Conservation (phyloP, 148 eudicot species). For the Linanthus parryae region DNA sequence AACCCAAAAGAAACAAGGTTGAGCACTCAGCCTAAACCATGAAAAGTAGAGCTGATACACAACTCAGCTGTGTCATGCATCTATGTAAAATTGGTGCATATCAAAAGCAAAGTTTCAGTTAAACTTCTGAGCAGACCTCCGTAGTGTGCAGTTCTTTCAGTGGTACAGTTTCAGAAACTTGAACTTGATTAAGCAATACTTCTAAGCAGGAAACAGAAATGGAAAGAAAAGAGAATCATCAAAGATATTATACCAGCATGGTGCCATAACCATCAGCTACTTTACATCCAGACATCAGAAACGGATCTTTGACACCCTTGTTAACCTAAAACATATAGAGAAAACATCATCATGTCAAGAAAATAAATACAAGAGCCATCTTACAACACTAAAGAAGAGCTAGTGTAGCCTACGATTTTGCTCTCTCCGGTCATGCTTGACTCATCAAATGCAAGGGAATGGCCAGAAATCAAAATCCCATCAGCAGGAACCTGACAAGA, state of each 20-base stretch:
- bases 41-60: too few species aligned
- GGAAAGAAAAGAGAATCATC: not conserved
- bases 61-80: too few species aligned
- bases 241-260: slow-evolving; percentile 61
- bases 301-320: slow-evolving; percentile 65
- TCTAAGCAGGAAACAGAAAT: slow-evolving; percentile 1
- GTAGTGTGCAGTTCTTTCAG: too few species aligned
- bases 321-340: slow-evolving; percentile 41
- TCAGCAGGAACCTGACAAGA: slow-evolving; percentile 82
- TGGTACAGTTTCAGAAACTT: too few species aligned
- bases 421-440: slow-evolving; percentile 99
- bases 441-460: slow-evolving; percentile 87
- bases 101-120: too few species aligned
- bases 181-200: too few species aligned
- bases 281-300: slow-evolving; percentile 96
- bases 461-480: slow-evolving; percentile 80
- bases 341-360: not conserved
- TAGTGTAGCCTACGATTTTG: slow-evolving; percentile 55
- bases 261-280: slow-evolving; percentile 94
- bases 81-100: too few species aligned
- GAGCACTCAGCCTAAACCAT: not conserved
- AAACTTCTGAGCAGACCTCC: too few species aligned
- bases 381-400: not conserved
- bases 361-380: slow-evolving; percentile 8
- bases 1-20: not conserved